Evolutionary conservation across 305 asterid genomes (phyloP).

Genomic region (Stenogyne calaminthoides): DNA sequence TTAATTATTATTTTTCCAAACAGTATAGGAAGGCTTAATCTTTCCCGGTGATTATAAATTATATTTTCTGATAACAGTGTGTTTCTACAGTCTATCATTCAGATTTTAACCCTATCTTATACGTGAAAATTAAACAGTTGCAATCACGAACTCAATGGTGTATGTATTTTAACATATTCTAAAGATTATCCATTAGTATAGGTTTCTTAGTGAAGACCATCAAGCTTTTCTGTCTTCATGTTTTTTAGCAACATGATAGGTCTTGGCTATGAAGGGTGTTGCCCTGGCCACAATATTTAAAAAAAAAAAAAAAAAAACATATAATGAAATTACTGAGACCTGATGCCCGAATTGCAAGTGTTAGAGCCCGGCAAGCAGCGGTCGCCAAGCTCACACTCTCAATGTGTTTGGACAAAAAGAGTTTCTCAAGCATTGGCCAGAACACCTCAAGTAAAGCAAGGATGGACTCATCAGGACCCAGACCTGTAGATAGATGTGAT

Average conservation of each 20-base stretch:
- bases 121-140: neutral
- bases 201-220: neutral
- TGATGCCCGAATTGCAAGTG: conserved; percentile 77
- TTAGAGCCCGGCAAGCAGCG: conserved; percentile 91
- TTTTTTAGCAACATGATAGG: conserved; percentile 17
- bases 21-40: conserved; percentile 5
- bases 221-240: conserved; percentile 26
- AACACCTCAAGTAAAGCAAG: conserved; percentile 61
- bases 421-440: conserved; percentile 84
- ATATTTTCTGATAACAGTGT: conserved; percentile 2
- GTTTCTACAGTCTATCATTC: neutral
- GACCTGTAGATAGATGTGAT: conserved; percentile 48
- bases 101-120: conserved; percentile 20
- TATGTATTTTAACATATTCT: conserved; percentile 1
- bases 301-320: neutral
- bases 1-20: neutral
- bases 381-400: conserved; percentile 70
- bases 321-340: conserved; percentile 47
- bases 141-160: conserved; percentile 22
- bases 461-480: conserved; percentile 51
- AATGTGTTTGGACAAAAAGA: conserved; percentile 60
- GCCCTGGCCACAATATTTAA: conserved; percentile 11
- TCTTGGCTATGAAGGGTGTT: conserved; percentile 7
- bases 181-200: conserved; percentile 16
- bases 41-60: neutral